Conservation (phyloP, 495 filamentous ascomycete species). For the Aspergillus steynii region DNA sequence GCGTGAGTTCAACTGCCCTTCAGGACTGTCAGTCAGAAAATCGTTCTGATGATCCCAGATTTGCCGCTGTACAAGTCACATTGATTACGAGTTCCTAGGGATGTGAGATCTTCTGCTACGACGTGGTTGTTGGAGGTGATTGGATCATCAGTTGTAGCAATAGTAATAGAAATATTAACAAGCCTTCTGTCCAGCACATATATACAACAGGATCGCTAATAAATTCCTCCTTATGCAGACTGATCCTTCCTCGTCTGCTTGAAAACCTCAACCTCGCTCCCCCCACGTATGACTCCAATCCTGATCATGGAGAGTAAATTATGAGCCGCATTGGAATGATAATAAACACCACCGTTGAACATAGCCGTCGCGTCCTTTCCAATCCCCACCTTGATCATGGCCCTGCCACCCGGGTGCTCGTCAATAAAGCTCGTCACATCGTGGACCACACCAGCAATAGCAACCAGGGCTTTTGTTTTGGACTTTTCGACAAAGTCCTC, state of each 20-base stretch:
- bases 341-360: slow-evolving; percentile 93
- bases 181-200: no score
- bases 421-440: slow-evolving; percentile 84
- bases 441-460: slow-evolving; percentile 84
- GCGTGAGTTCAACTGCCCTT: no score
- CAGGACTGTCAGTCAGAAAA: no score
- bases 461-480: slow-evolving; percentile 74
- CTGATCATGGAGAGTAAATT: slow-evolving; percentile 88
- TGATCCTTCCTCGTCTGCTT: not conserved
- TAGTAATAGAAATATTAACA: no score
- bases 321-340: slow-evolving; percentile 88
- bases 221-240: not conserved
- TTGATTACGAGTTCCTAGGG: no score
- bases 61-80: no score
- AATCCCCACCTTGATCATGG: slow-evolving; percentile 75
- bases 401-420: slow-evolving; percentile 85
- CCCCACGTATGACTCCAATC: slow-evolving; percentile 66
- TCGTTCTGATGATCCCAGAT: no score
- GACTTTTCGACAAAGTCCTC: slow-evolving; percentile 72
- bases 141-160: no score
- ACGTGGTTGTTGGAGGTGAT: not conserved
- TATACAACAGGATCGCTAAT: not conserved
- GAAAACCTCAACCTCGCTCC: not conserved
- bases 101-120: no score
- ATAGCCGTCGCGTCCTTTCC: slow-evolving; percentile 93